These are phyloP conservation scores for Suillus fuscotomentosus DNA, from an alignment of 768 basidiomycete genomes.

Conservation along the genomic window DNA sequence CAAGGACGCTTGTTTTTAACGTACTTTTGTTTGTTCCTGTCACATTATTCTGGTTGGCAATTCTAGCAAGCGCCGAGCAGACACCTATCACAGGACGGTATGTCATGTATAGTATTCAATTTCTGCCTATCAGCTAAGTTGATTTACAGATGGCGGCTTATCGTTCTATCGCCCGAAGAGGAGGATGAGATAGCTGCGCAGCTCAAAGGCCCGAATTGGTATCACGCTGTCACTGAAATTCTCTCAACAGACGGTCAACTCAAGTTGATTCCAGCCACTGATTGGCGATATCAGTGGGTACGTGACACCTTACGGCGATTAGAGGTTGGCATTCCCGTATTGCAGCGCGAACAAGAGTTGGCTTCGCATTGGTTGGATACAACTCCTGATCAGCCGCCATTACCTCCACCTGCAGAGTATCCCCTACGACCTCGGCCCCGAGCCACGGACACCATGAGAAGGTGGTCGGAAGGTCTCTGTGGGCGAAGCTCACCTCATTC, in stretches of 20 bases:
- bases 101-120: conserved; percentile 21
- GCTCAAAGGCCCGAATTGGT: conserved; percentile 86
- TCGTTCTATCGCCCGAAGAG: conserved; percentile 88
- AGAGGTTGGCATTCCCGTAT: conserved; percentile 68
- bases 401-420: conserved; percentile 80
- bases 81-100: conserved; percentile 88
- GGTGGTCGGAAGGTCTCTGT: conserved; percentile 48
- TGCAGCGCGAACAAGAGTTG: conserved; percentile 58
- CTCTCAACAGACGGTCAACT: conserved; percentile 64
- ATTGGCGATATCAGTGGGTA: conserved; percentile 94
- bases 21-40: conserved; percentile 60
- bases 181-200: conserved; percentile 86
- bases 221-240: conserved; percentile 76
- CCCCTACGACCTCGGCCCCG: conserved; percentile 84
- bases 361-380: conserved; percentile 56
- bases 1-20: conserved; percentile 49
- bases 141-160: conserved; percentile 72
- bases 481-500: conserved; percentile 41
- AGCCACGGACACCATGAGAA: conserved; percentile 68
- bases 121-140: conserved; percentile 4
- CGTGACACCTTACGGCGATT: conserved; percentile 72
- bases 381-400: conserved; percentile 48
- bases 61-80: conserved; percentile 70
- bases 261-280: conserved; percentile 62
- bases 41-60: conserved; percentile 62